A percentile compares a stretch with the other conserved stretches of the same genome.
Evolutionary conservation across 257 asterid species (phyloP).

Genomic region (Datura wrightii): DNA sequence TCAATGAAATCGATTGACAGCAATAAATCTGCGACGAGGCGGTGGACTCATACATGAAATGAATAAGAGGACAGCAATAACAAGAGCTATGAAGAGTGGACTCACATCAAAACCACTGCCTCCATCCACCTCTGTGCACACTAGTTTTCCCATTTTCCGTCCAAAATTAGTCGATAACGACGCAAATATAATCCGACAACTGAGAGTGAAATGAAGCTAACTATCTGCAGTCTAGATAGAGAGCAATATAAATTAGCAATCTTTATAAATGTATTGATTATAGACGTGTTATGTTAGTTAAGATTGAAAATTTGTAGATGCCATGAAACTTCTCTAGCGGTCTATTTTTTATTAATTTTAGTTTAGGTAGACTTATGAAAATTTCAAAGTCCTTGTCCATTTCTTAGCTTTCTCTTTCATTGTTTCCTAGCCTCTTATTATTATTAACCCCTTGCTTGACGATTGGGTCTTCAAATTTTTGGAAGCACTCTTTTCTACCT

Average conservation of each 20-base stretch:
- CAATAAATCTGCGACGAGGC: conserved; percentile 17
- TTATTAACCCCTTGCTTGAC: too few species aligned
- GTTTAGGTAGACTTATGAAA: not conserved
- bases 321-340: not conserved
- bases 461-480: too few species aligned
- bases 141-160: conserved; percentile 13
- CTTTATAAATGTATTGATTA: not conserved
- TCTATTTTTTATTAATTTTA: not conserved
- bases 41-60: conserved; percentile 26
- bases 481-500: too few species aligned
- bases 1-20: not conserved
- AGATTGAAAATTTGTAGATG: not conserved
- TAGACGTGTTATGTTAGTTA: not conserved
- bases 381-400: not conserved
- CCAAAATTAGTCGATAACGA: not conserved
- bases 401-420: not conserved
- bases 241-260: not conserved
- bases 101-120: not conserved
- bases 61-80: not conserved
- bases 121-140: not conserved
- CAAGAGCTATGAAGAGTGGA: conserved; percentile 8
- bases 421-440: not conserved
- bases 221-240: too few species aligned
- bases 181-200: not conserved
- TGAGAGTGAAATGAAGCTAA: not conserved